Percentiles rank a stretch among this genome's conserved stretches.
These are phyloP conservation scores for Dactylellina cionopaga DNA, from an alignment of 2,329 filamentous ascomycete species.

Conservation along the genomic window DNA sequence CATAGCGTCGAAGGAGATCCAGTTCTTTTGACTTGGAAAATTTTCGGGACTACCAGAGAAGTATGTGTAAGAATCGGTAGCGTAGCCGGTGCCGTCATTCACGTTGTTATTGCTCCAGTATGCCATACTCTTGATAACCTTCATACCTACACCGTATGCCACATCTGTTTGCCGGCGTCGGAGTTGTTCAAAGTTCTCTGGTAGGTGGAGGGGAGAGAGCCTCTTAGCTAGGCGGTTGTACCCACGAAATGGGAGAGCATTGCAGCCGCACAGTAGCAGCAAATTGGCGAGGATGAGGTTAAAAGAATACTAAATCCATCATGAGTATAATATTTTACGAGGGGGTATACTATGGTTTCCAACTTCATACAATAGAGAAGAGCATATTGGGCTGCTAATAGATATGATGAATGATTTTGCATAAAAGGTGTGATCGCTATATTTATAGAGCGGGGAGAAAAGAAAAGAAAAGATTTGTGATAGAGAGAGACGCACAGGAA, in stretches of 20 bases:
- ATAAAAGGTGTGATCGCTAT: too few species aligned
- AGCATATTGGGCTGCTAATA: too few species aligned
- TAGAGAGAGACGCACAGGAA: too few species aligned
- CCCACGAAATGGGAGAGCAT: conserved; percentile 39
- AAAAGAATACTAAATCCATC: conserved; percentile 7
- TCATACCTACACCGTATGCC: conserved; percentile 27
- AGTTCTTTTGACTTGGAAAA: conserved; percentile 22
- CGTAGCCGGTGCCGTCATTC: conserved; percentile 14
- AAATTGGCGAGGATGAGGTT: conserved; percentile 31
- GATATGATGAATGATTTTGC: too few species aligned
- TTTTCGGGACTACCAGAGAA: conserved; percentile 35
- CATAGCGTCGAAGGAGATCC: conserved; percentile 50
- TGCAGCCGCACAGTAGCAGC: conserved; percentile 38
- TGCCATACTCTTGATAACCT: conserved; percentile 21
- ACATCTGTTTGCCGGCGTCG: conserved; percentile 5
- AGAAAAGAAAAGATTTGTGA: too few species aligned
- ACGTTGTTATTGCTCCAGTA: conserved; percentile 33
- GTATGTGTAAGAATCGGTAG: conserved; percentile 31
- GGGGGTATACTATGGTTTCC: too few species aligned
- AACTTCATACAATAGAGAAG: too few species aligned
- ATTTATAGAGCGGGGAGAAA: too few species aligned
- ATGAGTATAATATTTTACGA: too few species aligned
- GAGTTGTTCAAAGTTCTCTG: conserved; percentile 2
- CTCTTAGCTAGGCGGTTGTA: conserved; percentile 14
- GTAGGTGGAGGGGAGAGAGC: conserved; percentile 21